A percentile compares a stretch with the other conserved stretches of the same genome.
Conservation (phyloP, 2,329 filamentous ascomycete species). For the Aureobasidium leucospermi region DNA sequence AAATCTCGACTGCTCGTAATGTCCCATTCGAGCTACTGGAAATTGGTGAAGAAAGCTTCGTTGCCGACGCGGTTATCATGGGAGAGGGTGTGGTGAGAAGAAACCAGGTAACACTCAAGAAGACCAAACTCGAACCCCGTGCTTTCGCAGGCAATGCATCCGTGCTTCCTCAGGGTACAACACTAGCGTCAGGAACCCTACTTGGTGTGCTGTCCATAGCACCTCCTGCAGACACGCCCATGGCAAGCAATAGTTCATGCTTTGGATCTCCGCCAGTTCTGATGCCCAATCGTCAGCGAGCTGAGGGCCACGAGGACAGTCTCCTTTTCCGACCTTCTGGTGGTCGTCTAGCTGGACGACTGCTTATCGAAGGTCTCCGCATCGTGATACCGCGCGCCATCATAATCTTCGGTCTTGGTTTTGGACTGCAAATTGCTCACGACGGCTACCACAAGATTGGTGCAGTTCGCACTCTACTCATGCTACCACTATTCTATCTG, state of each 20-base stretch:
- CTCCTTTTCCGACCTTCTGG: not conserved
- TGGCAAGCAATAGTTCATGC: not conserved
- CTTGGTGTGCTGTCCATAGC: not conserved
- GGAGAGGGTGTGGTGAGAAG: not conserved
- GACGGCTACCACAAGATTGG: not conserved
- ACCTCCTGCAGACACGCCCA: not conserved
- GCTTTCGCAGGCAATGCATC: constrained; percentile 1
- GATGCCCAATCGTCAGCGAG: not conserved
- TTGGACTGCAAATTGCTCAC: not conserved
- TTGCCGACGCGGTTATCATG: not conserved
- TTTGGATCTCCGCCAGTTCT: constrained; percentile 1
- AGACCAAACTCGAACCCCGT: not conserved
- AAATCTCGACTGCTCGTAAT: not conserved
- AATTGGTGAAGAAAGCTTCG: not conserved
- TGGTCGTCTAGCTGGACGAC: not conserved
- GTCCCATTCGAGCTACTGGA: not conserved
- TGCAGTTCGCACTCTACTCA: not conserved
- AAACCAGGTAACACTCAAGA: not conserved
- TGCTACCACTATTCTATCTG: not conserved
- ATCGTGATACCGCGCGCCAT: not conserved
- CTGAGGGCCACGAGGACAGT: not conserved
- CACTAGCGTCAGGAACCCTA: not conserved
- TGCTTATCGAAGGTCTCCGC: not conserved
- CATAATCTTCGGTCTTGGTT: not conserved
- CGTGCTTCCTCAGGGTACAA: not conserved